These are phyloP conservation scores for Quercus cerris DNA, from an alignment of 306 rosid species.

Conservation along the genomic window DNA sequence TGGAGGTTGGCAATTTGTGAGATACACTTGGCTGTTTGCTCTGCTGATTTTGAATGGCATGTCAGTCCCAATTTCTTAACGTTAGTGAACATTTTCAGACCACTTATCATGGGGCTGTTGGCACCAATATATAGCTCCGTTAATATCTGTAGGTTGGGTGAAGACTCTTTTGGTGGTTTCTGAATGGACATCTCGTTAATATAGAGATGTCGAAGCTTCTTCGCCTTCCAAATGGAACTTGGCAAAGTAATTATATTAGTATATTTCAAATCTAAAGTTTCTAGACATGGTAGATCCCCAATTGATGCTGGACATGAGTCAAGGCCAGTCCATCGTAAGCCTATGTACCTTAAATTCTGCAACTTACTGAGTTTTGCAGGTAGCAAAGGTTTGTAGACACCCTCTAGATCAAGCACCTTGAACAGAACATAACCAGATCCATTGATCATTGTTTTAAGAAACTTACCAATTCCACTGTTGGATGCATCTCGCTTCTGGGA, in stretches of 20 bases:
- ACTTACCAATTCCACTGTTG: not conserved
- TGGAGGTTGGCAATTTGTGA: not conserved
- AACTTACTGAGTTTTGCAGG: slow-evolving; percentile 7
- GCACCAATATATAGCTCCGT: not conserved
- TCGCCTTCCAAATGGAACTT: slow-evolving; percentile 11
- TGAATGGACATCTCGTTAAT: slow-evolving; percentile 1
- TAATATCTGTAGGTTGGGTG: not conserved
- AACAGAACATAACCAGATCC: slow-evolving; percentile 8
- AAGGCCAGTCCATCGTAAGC: slow-evolving; percentile 23
- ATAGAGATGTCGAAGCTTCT: slow-evolving; percentile 18
- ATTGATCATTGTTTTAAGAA: not conserved
- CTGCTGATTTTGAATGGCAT: not conserved
- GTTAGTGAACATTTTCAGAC: not conserved
- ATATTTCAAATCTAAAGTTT: slow-evolving; percentile 21
- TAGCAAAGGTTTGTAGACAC: slow-evolving; percentile 16
- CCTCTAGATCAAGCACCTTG: slow-evolving; percentile 26
- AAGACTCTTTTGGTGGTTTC: not conserved
- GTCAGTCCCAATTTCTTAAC: not conserved
- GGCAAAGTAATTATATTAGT: slow-evolving; percentile 7
- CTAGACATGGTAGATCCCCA: not conserved
- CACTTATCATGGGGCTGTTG: not conserved
- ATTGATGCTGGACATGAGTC: slow-evolving; percentile 14
- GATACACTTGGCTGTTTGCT: not conserved
- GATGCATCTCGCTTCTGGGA: not conserved
- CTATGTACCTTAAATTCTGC: slow-evolving; percentile 6